These are phyloP conservation scores for Suillus clintonianus DNA, from an alignment of 768 basidiomycete genomes.

Conservation along the genomic window DNA sequence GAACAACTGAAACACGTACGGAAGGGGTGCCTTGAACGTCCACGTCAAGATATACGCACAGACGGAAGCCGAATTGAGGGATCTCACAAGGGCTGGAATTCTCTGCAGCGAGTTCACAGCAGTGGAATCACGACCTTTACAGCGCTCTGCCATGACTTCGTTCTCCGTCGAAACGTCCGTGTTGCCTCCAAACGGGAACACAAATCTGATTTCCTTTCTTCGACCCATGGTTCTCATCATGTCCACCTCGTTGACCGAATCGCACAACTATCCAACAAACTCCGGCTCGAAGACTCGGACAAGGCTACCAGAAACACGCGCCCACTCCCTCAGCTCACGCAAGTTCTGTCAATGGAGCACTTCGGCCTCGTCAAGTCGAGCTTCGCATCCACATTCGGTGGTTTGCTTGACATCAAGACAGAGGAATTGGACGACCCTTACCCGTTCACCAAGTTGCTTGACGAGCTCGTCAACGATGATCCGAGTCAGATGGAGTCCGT, in stretches of 20 bases:
- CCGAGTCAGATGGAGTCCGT: not conserved
- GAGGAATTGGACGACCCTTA: not conserved
- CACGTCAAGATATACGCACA: slow-evolving; percentile 18
- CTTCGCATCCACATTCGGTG: not conserved
- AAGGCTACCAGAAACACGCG: not conserved
- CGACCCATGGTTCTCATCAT: slow-evolving; percentile 27
- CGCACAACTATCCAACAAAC: slow-evolving; percentile 16
- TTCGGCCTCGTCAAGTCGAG: not conserved
- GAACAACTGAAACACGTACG: slow-evolving; percentile 29
- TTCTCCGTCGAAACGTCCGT: slow-evolving; percentile 21
- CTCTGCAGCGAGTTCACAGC: slow-evolving; percentile 16
- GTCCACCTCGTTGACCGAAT: slow-evolving; percentile 18
- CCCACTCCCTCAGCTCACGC: not conserved
- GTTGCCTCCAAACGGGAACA: not conserved
- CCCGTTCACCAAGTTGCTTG: not conserved
- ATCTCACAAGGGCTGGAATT: slow-evolving; percentile 31
- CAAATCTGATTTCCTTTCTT: slow-evolving; percentile 9
- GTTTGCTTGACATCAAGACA: not conserved
- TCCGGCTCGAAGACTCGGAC: not conserved
- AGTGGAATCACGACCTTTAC: slow-evolving; percentile 23
- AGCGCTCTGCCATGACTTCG: slow-evolving; percentile 18
- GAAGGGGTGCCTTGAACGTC: slow-evolving; percentile 27
- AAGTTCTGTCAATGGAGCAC: not conserved
- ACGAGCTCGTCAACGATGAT: not conserved
- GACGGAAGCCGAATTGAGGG: slow-evolving; percentile 32